Base-by-base conservation (phyloP, 176 grass and related monocot genomes). In the Alopecurus myosuroides region DNA sequence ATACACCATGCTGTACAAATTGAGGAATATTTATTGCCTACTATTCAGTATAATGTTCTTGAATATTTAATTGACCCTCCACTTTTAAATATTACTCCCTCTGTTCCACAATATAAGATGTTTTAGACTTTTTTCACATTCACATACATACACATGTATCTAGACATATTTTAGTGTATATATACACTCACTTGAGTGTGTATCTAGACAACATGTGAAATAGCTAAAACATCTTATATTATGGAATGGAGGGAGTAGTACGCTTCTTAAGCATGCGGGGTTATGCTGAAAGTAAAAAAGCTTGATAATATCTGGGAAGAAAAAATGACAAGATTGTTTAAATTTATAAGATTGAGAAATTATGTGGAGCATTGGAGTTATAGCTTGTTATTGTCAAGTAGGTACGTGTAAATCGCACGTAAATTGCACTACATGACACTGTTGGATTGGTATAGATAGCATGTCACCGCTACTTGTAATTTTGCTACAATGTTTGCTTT, bases 11-110 rank as follows among this genome's bases (percentile, higher is more conserved):
- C 44, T 65, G 22, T 78, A 85, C 67, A 49, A 30, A 9, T 5
- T 37, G 14, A 79, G 86, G 70, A 26, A 51, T 73, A 45, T 23
- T 48, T 34, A 28, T 88, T 34, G 3, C 76, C 70, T 77, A 69
- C 19, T 74, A 55, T 74, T 80, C 35, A 76, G 31, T 42, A 25
- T 52, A 81, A 53, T 39, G 31, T 56, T 50, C 12, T 57, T 76
- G 12, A 75, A 42, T 68, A 31, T 85, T 70, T 67, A 40, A 55
- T 9, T 44, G 31, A 67, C 49, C 14, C 22, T 35, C 5, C 18
- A 74, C 40, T 33, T 50, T 37, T 51, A 70, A 29, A 60, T 35
- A 74, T 71, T 79, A n/a, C n/a, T n/a, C n/a, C n/a, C n/a, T n/a
- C n/a, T n/a, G n/a, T n/a, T n/a, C n/a, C n/a, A n/a, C n/a, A n/a